Base-by-base conservation (phyloP, 2,329 filamentous ascomycete species). In the Bisporella sp. region DNA sequence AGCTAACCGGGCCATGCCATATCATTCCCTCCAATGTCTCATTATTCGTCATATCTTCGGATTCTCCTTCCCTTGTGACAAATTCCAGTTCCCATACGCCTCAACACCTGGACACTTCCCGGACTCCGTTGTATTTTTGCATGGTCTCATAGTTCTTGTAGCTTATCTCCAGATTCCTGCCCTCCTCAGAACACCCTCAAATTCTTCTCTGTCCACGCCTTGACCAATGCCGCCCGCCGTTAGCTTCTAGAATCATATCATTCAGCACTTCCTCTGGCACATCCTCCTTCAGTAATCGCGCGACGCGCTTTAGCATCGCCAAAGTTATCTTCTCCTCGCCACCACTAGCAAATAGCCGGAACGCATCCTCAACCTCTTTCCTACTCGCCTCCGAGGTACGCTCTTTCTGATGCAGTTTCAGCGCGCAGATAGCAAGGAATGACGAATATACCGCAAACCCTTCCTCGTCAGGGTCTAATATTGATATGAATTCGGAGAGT, bases 241-340 rank as follows among this genome's bases (percentile, higher is more conserved):
- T 96, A 45, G 92, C 93, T 74, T 97, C 92, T 45, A 90, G 73
- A 51, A 99, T 85, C 93, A 99, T 99, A 72, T 96, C 90, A 71
- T 81, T 82, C 64, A 99, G 71, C 64, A 95, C 70, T 45, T 89
- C 84, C 62, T 97, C 93, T 52, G 81, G 80, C 29, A 95, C 84
- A 54, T 84, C 89, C 69, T 96, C 89, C 69, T 89, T 88, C 61
- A 99, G 71, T 60, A 89, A 80, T 59, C 80, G 82, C 41, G 91
- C 90, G 48, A 96, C 84, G 62, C 85, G 77, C 64, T 81, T 80
- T 64, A 99, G 70, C 69, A 95, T 86, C 12, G 77, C 78, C 31
- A 97, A 63, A 2, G 87, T 93, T 58, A 99, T 95, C n/a, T 79
- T 80, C 2, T 77, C 74, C 21, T 73, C 66, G 31, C 57, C 55